A percentile compares a stretch with the other conserved stretches of the same genome.
These are phyloP conservation scores for Ettlia oleoabundans DNA, from an alignment of 139 green algal genomes.

Conservation along the genomic window DNA sequence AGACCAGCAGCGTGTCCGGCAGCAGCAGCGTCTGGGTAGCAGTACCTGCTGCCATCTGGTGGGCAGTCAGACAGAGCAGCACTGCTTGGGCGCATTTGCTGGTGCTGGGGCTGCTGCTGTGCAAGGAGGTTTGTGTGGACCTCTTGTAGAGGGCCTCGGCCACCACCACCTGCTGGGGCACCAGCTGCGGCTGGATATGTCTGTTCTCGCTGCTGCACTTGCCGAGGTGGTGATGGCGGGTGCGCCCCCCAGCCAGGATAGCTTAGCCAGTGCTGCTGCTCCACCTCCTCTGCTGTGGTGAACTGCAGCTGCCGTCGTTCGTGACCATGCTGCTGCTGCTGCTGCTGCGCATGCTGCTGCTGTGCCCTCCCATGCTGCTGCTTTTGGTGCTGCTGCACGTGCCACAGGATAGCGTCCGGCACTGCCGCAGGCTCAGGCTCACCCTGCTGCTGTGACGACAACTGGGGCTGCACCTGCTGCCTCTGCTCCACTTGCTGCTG, in stretches of 20 bases:
- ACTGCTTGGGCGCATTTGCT: neutral
- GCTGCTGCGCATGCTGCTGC: slow-evolving; percentile 14
- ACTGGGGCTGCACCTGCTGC: neutral
- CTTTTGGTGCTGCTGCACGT: too few species aligned
- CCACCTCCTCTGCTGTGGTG: neutral
- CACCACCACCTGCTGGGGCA: neutral
- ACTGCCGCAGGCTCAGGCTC: neutral
- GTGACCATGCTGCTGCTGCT: neutral
- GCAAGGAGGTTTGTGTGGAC: neutral
- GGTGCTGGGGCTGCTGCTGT: neutral
- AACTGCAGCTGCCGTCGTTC: neutral
- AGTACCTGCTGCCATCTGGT: neutral
- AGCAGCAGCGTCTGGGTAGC: neutral
- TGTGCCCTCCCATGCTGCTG: neutral
- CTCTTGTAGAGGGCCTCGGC: neutral
- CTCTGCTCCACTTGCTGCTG: neutral
- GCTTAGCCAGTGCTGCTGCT: neutral
- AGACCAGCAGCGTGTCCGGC: slow-evolving; percentile 11
- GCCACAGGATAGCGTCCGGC: neutral
- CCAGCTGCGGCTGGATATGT: neutral
- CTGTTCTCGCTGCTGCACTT: neutral
- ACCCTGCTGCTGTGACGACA: neutral
- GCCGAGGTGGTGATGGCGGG: too few species aligned
- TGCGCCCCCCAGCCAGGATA: neutral
- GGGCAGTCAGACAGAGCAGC: neutral